Conservation (phyloP, 2,329 filamentous ascomycete genomes). For the Aspergillus viridinutans region DNA sequence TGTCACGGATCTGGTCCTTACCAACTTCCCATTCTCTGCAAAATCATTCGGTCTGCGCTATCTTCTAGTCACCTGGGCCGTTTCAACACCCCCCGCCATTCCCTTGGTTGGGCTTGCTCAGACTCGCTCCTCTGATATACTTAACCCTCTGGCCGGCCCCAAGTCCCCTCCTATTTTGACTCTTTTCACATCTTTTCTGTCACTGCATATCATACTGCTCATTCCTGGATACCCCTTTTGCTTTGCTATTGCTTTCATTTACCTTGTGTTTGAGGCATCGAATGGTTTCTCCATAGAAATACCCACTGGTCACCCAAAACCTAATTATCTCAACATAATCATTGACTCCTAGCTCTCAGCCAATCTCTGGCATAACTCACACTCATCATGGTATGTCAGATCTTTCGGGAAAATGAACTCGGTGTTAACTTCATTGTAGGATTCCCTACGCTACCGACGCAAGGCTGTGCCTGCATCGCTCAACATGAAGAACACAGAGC, state of each 20-base stretch:
- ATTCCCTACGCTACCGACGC: slow-evolving; percentile 13
- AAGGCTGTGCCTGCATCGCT: slow-evolving; percentile 15
- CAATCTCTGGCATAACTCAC: neutral
- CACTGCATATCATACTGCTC: neutral
- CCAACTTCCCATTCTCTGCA: neutral
- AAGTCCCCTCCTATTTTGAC: neutral
- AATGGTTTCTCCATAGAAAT: neutral
- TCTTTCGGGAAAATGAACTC: neutral
- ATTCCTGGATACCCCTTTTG: slow-evolving; percentile 2
- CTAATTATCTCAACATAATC: neutral
- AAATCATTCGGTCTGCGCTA: slow-evolving; percentile 2
- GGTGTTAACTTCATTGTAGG: slow-evolving; percentile 3
- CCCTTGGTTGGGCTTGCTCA: neutral
- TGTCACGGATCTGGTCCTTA: slow-evolving; percentile 3
- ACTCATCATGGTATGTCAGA: slow-evolving; percentile 3
- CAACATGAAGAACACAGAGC: slow-evolving; percentile 11
- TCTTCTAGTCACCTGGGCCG: slow-evolving; percentile 6
- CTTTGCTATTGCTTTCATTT: neutral
- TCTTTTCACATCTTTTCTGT: neutral
- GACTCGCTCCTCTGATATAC: slow-evolving; percentile 4
- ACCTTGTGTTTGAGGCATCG: neutral
- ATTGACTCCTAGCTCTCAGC: neutral
- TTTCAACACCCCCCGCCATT: slow-evolving; percentile 7
- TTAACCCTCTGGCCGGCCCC: slow-evolving; percentile 3
- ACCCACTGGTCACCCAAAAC: neutral